A percentile compares a stretch with the other conserved stretches of the same genome.
phyloP scores from a whole-genome alignment of 2,329 filamentous ascomycete species.

The Aureobasidium sp. region DNA sequence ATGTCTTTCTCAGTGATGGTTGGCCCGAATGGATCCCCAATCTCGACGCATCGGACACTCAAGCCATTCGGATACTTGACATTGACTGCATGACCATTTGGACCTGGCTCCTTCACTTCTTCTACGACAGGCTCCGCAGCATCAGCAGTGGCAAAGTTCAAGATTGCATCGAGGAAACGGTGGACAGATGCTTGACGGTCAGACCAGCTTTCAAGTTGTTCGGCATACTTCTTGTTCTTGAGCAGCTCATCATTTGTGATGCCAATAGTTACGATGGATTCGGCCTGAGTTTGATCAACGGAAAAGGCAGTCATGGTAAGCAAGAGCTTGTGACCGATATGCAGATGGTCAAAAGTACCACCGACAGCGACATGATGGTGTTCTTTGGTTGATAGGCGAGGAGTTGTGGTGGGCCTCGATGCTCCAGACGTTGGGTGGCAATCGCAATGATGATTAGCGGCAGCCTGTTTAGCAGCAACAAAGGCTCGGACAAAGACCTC shows the following conservation, averaged over 20 bases:
- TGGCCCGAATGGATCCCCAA: constrained; percentile 82
- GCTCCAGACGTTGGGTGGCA: background rate
- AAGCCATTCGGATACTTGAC: constrained; percentile 55
- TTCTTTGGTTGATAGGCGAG: constrained; percentile 21
- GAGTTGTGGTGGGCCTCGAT: background rate
- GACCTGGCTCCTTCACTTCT: constrained; percentile 34
- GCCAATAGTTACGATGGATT: constrained; percentile 57
- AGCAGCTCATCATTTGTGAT: constrained; percentile 84
- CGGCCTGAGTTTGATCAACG: constrained; percentile 41
- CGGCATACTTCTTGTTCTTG: constrained; percentile 78
- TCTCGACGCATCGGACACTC: constrained; percentile 68
- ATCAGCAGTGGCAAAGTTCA: constrained; percentile 49
- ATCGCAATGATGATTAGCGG: background rate
- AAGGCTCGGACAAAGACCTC: constrained; percentile 47
- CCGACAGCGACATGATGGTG: constrained; percentile 69
- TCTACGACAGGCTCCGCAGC: constrained; percentile 14
- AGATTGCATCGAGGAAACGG: constrained; percentile 57
- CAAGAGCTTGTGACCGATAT: constrained; percentile 92
- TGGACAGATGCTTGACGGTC: constrained; percentile 60
- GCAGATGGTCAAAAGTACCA: constrained; percentile 93
- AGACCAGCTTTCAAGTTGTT: constrained; percentile 73
- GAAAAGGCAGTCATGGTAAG: constrained; percentile 78
- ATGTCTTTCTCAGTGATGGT: constrained; percentile 76
- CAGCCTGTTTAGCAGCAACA: constrained; percentile 20
- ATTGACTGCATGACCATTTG: constrained; percentile 46